Evolutionary conservation across 177 flowering plant species (phyloP), one percentile per base, ranked within the genome.

Genomic region (Vitis hybrid): DNA sequence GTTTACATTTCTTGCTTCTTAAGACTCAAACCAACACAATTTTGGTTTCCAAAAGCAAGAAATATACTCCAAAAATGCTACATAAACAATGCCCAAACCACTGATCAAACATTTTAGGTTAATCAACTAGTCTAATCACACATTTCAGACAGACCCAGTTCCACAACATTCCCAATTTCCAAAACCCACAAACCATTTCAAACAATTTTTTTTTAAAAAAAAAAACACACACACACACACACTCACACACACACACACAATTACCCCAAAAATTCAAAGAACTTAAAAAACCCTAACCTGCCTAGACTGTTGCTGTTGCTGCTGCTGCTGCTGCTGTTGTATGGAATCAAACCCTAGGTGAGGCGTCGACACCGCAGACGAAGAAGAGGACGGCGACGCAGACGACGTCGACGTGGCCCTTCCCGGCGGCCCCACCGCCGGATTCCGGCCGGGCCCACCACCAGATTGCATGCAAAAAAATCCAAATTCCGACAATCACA

Each of bases 321-420:
- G 82, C 62, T 78, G 79, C 62, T 78, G 79, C 56, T 79, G 83
- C 61, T 80, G 85, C 66, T 81, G 85, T 62, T 89, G 97, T 24
- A 82, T 66, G 6, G 88, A 72, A 59, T 92, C 93, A 62, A 89
- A 85, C 70, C 90, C 90, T 38, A 83, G 66, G 69, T 88, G 92
- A 2, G 87, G 87, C 0, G 89, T 78, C 3, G 92, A 91, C 1
- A 83, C 94, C 0, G 94, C 94, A 11, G 97, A 92, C 1, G 94
- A 86, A 0, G 97, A 87, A 8, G 97, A 90, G 49, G 95, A 82
- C 24, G 97, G 95, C 56, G 94, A 89, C 0, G 95, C 90, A 2
- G 97, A 80, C 3, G 94, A 82, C 0, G 89, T 82, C 51, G 94
- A 75, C 19, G 85, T 72, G 11, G 87, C 76, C 72, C 88, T 75